A percentile compares a stretch with the other conserved stretches of the same genome.
Evolutionary conservation across 176 grass and related monocot genomes (phyloP).

Genomic region (Oryza rufipogon): DNA sequence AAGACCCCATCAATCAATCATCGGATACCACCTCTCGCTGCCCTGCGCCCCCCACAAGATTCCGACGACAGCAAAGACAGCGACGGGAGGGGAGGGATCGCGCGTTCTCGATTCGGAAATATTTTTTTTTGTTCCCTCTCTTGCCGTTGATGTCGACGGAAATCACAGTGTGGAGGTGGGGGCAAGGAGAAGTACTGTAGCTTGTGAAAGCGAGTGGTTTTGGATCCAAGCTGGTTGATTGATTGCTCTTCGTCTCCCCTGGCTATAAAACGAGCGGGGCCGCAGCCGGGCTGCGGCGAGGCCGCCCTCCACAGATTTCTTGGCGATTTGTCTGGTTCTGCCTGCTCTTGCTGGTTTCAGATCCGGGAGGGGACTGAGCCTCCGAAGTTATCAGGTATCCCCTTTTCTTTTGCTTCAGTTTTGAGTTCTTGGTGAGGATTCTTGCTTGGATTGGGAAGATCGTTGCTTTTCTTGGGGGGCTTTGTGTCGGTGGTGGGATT

Average conservation of each 20-base stretch:
- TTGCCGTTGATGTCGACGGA: slow-evolving; percentile 26
- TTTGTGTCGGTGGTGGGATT: neutral
- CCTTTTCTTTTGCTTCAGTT: neutral
- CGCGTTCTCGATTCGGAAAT: neutral
- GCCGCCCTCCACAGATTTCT: slow-evolving; percentile 24
- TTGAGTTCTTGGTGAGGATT: slow-evolving; percentile 17
- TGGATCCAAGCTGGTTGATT: neutral
- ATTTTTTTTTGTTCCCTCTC: neutral
- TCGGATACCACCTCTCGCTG: slow-evolving; percentile 21
- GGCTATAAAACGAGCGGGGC: slow-evolving; percentile 40
- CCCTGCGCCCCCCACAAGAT: slow-evolving; percentile 5
- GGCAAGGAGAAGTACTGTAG: neutral
- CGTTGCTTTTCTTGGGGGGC: neutral
- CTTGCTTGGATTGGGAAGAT: slow-evolving; percentile 14
- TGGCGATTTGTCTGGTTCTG: neutral
- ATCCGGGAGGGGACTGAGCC: slow-evolving; percentile 8
- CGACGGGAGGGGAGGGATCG: neutral
- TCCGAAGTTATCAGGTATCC: slow-evolving; percentile 43
- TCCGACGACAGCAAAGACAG: slow-evolving; percentile 29
- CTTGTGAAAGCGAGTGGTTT: slow-evolving; percentile 30
- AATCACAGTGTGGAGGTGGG: neutral
- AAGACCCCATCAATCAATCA: neutral
- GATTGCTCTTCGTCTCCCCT: slow-evolving; percentile 22
- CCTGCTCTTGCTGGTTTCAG: slow-evolving; percentile 3
- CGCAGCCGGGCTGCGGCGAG: slow-evolving; percentile 1